phyloP scores from a whole-genome alignment of 306 rosid species.

The apple (Malus domestica) region DNA sequence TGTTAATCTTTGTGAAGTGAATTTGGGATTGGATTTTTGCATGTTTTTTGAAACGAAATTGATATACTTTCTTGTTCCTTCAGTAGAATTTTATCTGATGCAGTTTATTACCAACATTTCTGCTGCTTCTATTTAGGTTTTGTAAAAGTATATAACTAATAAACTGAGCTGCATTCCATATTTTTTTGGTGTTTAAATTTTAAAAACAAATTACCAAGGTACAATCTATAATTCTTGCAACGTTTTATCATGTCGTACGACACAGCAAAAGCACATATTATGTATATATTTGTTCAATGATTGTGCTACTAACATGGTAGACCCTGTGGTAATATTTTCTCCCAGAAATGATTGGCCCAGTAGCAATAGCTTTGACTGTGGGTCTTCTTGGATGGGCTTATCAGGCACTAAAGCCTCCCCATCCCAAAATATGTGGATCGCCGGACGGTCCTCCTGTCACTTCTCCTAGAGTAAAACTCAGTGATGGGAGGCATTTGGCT shows the following conservation, averaged over 20 bases:
- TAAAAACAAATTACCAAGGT: not conserved
- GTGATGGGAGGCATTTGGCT: slow-evolving; percentile 74
- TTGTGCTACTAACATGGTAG: not conserved
- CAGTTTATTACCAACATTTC: too few species aligned
- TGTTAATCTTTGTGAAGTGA: too few species aligned
- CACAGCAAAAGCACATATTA: not conserved
- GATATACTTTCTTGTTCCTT: too few species aligned
- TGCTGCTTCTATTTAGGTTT: too few species aligned
- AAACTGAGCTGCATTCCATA: not conserved
- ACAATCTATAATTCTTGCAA: not conserved
- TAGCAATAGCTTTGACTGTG: slow-evolving; percentile 41
- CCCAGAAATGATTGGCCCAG: slow-evolving; percentile 50
- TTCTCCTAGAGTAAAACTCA: slow-evolving; percentile 61
- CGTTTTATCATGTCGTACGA: not conserved
- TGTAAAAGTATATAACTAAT: not conserved
- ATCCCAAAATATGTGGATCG: slow-evolving; percentile 59
- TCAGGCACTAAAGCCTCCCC: slow-evolving; percentile 52
- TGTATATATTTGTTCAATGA: not conserved
- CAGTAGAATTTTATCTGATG: too few species aligned
- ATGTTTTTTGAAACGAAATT: too few species aligned
- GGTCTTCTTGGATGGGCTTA: slow-evolving; percentile 51
- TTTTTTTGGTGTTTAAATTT: not conserved
- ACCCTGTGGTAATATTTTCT: not conserved
- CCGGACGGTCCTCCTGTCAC: slow-evolving; percentile 51
- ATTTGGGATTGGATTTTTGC: too few species aligned